phyloP scores from a whole-genome alignment of 2,329 filamentous ascomycete species.

The Aspergillus arachidicola region DNA sequence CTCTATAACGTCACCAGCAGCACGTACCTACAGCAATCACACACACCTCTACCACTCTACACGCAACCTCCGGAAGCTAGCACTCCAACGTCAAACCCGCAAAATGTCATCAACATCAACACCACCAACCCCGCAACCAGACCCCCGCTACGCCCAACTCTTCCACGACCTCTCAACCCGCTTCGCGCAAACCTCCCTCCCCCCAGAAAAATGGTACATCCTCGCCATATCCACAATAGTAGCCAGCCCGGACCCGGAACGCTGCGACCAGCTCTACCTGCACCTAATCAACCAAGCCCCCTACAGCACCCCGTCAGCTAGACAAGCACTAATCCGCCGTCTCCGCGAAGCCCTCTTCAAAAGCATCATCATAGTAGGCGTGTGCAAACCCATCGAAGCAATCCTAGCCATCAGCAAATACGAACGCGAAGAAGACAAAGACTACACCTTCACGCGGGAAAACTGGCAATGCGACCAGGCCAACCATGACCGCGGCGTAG shows the following conservation, averaged over 20 bases:
- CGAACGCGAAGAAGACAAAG: slow-evolving; percentile 60
- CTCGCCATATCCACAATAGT: slow-evolving; percentile 48
- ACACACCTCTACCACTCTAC: background rate
- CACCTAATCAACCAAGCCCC: slow-evolving; percentile 57
- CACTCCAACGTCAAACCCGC: background rate
- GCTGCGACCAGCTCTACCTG: slow-evolving; percentile 58
- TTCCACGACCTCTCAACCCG: slow-evolving; percentile 33
- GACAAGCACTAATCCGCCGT: slow-evolving; percentile 39
- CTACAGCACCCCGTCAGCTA: slow-evolving; percentile 30
- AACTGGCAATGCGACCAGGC: slow-evolving; percentile 61
- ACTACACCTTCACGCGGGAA: slow-evolving; percentile 57
- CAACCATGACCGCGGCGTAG: slow-evolving; percentile 56
- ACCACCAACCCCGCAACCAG: slow-evolving; percentile 15
- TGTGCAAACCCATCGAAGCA: slow-evolving; percentile 65
- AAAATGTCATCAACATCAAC: background rate
- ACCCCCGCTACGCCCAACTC: slow-evolving; percentile 31
- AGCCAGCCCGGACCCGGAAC: slow-evolving; percentile 55
- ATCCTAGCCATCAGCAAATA: slow-evolving; percentile 58
- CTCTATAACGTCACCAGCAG: background rate
- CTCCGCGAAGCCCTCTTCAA: slow-evolving; percentile 63
- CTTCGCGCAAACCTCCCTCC: slow-evolving; percentile 28
- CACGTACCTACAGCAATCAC: background rate
- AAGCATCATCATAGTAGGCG: slow-evolving; percentile 59
- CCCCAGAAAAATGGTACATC: slow-evolving; percentile 36
- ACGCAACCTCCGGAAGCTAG: background rate